Base-by-base conservation (phyloP, 2,329 filamentous ascomycete species). In the Helicocarpus griseus region DNA sequence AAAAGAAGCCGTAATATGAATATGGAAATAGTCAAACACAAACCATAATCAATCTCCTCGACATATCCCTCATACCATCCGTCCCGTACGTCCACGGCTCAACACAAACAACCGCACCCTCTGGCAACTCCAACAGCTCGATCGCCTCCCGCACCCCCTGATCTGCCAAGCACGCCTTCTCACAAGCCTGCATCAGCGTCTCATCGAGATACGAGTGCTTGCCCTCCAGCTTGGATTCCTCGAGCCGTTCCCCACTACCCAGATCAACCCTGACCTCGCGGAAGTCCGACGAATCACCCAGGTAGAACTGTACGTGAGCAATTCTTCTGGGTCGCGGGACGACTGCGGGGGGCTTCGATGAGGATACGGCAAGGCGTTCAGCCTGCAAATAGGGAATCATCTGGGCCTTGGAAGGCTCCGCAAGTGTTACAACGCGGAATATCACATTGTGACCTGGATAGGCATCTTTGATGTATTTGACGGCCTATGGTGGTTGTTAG, bases 41-140 rank as follows among this genome's bases (percentile, higher is more conserved):
- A 48, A 28, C 36, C 36, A 39, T 48, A 31, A 41, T 38, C 14
- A 51, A 14, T 39, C 24, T 22, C 26, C 69, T n/a, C 7, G 44
- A 13, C 44, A 76, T 77, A 44, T 79, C 74, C 45, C 74, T 74
- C 65, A 75, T 71, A 0, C 77, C 77, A 59, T 80, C 76, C 0
- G 74, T 73, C 0, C 70, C 77, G 61, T 80, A 81, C 1, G 77
- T 71, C 77, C 78, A 81, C 0, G 78, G 70, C 56, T 81, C 78
- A 35, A 78, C 69, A 3, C 74, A 66, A 1, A 77, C 73, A 0
- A 63, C 66, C 0, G 73, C 68, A 1, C 66, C 72, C 4, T 64
- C 55, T 0, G 78, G 77, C 0, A 81, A 60, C 0, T 73, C 57
- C 3, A 79, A 61, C 1, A 58, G 60, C 1, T 60, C 47, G 19